Percentiles rank a stretch among this genome's conserved stretches.
These are phyloP conservation scores for Ustanciosporium gigantosporum DNA, from an alignment of 1,284 basidiomycete species.

Conservation along the genomic window DNA sequence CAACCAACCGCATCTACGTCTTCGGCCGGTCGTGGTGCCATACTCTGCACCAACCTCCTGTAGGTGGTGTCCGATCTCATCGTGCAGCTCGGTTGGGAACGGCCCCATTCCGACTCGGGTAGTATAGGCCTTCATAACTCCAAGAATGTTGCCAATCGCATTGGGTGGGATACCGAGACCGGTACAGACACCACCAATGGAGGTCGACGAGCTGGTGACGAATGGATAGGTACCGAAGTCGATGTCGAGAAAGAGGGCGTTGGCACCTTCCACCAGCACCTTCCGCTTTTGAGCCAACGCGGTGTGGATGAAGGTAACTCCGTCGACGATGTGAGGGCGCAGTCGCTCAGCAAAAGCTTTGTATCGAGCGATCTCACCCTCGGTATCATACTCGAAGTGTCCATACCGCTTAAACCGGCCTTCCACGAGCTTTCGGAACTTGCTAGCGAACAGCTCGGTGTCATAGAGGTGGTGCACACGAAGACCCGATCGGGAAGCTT, in stretches of 20 bases:
- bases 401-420: conserved; percentile 98
- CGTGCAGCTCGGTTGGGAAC: conserved; percentile 93
- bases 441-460: conserved; percentile 78
- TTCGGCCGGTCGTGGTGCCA: conserved; percentile 87
- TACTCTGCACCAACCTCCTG: conserved; percentile 93
- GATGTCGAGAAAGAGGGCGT: conserved; percentile 96
- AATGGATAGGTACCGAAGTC: conserved; percentile 98
- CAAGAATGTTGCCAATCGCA: conserved; percentile 79
- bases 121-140: conserved; percentile 96
- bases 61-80: conserved; percentile 80
- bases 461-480: conserved; percentile 96
- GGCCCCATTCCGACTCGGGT: conserved; percentile 96
- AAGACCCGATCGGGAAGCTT: conserved; percentile 92
- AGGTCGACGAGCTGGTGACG: conserved; percentile 90
- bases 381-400: conserved; percentile 96
- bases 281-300: conserved; percentile 74
- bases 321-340: conserved; percentile 85
- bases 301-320: conserved; percentile 80
- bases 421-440: conserved; percentile 95
- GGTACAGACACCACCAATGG: conserved; percentile 92
- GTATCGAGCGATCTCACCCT: conserved; percentile 91
- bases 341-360: conserved; percentile 83
- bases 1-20: conserved; percentile 93
- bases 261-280: conserved; percentile 93
- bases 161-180: conserved; percentile 92